phyloP scores from a whole-genome alignment of 2,329 filamentous ascomycete species.

The Cucurbitaria berberidis region DNA sequence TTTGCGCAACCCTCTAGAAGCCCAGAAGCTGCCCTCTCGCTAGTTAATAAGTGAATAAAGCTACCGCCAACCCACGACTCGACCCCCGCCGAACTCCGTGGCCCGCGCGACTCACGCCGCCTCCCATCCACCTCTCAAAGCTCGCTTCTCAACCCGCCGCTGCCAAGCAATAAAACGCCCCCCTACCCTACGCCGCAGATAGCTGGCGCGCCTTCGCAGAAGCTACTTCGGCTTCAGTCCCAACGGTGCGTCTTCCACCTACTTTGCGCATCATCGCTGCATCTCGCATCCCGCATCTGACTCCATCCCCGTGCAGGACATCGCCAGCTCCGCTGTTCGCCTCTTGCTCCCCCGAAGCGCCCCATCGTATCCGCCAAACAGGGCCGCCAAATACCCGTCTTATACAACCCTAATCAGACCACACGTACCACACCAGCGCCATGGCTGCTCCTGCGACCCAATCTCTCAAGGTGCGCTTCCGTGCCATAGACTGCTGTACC shows the following conservation, averaged over 20 bases:
- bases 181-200: slow-evolving; percentile 44
- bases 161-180: slow-evolving; percentile 46
- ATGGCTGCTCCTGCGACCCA: slow-evolving; percentile 87
- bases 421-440: slow-evolving; percentile 24
- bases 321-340: slow-evolving; percentile 18
- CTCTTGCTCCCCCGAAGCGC: slow-evolving; percentile 21
- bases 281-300: slow-evolving; percentile 17
- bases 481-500: neutral
- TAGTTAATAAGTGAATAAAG: too few relatives aligned
- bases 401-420: slow-evolving; percentile 32
- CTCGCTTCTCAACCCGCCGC: slow-evolving; percentile 42
- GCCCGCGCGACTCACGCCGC: slow-evolving; percentile 24
- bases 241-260: slow-evolving; percentile 24
- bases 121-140: slow-evolving; percentile 30
- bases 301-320: slow-evolving; percentile 5
- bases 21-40: neutral
- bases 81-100: slow-evolving; percentile 21
- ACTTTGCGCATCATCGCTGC: slow-evolving; percentile 10
- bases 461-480: slow-evolving; percentile 77
- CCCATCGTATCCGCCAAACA: slow-evolving; percentile 29
- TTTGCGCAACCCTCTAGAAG: neutral
- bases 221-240: slow-evolving; percentile 25
- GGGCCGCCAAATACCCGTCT: slow-evolving; percentile 26
- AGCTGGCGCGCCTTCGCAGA: slow-evolving; percentile 30
- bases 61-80: slow-evolving; percentile 13